Percentiles rank a stretch among this genome's conserved stretches.
These are phyloP conservation scores for Leccinum ochraceum DNA, from an alignment of 768 basidiomycete genomes.

Conservation along the genomic window DNA sequence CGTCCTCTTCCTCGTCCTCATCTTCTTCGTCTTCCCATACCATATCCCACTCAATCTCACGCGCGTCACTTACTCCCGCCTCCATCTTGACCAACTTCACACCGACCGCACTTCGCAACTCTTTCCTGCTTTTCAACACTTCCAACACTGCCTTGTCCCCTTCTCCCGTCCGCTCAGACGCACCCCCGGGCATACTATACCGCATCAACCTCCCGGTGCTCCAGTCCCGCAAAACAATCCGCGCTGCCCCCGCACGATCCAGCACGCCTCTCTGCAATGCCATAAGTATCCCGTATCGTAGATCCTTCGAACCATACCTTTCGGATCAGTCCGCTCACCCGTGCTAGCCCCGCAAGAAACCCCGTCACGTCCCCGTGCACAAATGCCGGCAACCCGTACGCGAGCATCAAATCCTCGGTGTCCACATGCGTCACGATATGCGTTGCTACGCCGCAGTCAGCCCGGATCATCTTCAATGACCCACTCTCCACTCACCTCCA, in stretches of 20 bases:
- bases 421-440: constrained; percentile 69
- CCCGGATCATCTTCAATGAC: constrained; percentile 2
- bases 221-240: constrained; percentile 86
- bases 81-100: constrained; percentile 60
- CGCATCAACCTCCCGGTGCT: constrained; percentile 68
- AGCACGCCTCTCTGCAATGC: constrained; percentile 61
- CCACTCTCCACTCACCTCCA: constrained; percentile 51
- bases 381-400: constrained; percentile 84
- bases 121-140: constrained; percentile 55
- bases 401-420: constrained; percentile 85
- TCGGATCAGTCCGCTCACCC: constrained; percentile 72
- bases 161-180: constrained; percentile 15
- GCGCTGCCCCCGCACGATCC: constrained; percentile 74
- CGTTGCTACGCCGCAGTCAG: constrained; percentile 46
- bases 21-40: constrained; percentile 41
- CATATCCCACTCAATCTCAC: constrained; percentile 42
- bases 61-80: constrained; percentile 39
- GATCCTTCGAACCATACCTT: constrained; percentile 50
- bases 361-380: constrained; percentile 61
- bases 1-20: constrained; percentile 38
- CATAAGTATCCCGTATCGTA: constrained; percentile 11
- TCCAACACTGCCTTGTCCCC: constrained; percentile 54
- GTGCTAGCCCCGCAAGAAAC: constrained; percentile 78
- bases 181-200: constrained; percentile 59
- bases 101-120: constrained; percentile 54